Percentiles rank a stretch among this genome's conserved stretches.
Evolutionary conservation across 805 yeast genomes (phyloP).

Genomic region (Pichia membranifaciens): DNA sequence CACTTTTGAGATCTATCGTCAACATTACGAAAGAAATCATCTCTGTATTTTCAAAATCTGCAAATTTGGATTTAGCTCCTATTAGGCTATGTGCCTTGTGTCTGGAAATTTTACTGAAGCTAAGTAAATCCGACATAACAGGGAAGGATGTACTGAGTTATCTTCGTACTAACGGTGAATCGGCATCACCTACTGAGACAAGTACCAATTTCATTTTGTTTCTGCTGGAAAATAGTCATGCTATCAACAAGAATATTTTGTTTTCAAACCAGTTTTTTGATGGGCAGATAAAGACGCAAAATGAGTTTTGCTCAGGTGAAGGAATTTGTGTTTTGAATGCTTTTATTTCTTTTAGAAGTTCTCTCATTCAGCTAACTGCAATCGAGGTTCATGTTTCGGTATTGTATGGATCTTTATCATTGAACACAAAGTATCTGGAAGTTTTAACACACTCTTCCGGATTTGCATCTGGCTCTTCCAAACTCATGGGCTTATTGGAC

Average conservation of each 20-base stretch:
- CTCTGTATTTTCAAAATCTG: constrained; percentile 31
- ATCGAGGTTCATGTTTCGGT: constrained; percentile 63
- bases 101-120: constrained; percentile 55
- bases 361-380: constrained; percentile 58
- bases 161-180: constrained; percentile 39
- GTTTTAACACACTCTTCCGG: constrained; percentile 46
- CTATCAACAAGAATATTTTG: constrained; percentile 44
- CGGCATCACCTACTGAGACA: neutral
- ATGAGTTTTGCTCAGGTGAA: constrained; percentile 32
- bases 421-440: constrained; percentile 47
- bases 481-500: constrained; percentile 64
- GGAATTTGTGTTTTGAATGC: constrained; percentile 51
- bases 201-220: constrained; percentile 43
- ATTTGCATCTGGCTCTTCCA: constrained; percentile 55
- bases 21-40: constrained; percentile 44
- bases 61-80: constrained; percentile 45
- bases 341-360: constrained; percentile 56
- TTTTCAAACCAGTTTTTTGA: constrained; percentile 51
- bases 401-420: constrained; percentile 40
- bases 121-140: constrained; percentile 54
- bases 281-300: constrained; percentile 33
- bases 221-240: constrained; percentile 47
- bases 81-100: constrained; percentile 52
- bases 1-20: constrained; percentile 53
- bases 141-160: constrained; percentile 44